Evolutionary conservation across 2,329 filamentous ascomycete species (phyloP), one percentile per base, ranked within the genome.

Genomic region (Apiospora arundinis): DNA sequence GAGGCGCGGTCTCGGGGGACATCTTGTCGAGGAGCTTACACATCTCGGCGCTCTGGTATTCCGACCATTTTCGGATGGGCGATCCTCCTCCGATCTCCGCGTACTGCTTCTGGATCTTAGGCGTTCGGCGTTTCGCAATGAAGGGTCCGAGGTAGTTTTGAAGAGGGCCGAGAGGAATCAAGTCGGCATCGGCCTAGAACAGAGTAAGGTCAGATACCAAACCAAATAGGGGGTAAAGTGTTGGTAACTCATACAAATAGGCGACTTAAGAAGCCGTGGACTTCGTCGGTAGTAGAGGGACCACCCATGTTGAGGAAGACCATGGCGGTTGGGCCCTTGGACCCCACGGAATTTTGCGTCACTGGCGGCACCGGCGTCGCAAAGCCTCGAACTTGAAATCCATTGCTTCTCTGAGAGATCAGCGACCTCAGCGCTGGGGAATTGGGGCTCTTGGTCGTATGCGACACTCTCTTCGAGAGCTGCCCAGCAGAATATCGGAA

Each of bases 251-350:
- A 72, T 89, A 97, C 95, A 84, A 99, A 99, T 76, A 99, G 86
- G 76, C 95, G 91, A 81, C 92, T 96, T 67, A 99, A 85, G 80
- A 98, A 99, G 82, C 92, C 91, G 77, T 92, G 92, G 46, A 99
- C 96, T 84, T 99, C 95, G 75, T 92, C 90, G 5, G 92, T 93
- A 4, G 93, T 97, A 1, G 94, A 93, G 3, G 96, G 96, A 0
- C 96, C 96, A 72, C 96, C 96, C 96, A 99, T 99, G 83, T 99
- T 99, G 84, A 99, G 90, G 79, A 99, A 98, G 18, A 99, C 96
- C 91, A 99, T 98, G 60, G 96, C 96, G 5, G 96, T 99, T 9
- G 95, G 95, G 0, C 95, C 95, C 79, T 93, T 87, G 56, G 87
- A 88, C 16, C 88, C 89, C 0, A 89, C 89, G 8, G 89, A 86